A percentile compares a stretch with the other conserved stretches of the same genome.
Conservation (phyloP, 2,329 filamentous ascomycete species). For the Didymella glomerata region DNA sequence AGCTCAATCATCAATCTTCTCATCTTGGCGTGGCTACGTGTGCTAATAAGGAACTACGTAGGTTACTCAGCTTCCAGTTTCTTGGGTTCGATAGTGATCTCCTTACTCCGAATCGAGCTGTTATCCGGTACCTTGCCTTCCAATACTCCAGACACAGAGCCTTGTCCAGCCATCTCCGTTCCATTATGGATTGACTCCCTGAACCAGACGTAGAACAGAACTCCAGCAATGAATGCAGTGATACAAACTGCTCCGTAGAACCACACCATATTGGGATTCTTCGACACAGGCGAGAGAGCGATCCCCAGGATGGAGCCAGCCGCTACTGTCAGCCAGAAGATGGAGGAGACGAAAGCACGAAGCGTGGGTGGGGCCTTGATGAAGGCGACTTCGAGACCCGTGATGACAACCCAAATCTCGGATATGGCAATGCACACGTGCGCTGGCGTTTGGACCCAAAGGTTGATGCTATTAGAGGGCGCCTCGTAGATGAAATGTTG, state of each 20-base stretch:
- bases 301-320: conserved; percentile 30
- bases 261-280: conserved; percentile 36
- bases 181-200: too few relatives aligned
- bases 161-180: too few relatives aligned
- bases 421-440: conserved; percentile 50
- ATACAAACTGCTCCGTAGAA: conserved; percentile 28
- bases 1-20: too few relatives aligned
- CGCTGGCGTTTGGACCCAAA: conserved; percentile 51
- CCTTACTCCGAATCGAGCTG: too few relatives aligned
- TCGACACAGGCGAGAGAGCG: conserved; percentile 39
- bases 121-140: too few relatives aligned
- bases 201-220: conserved; percentile 57
- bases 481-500: conserved; percentile 47
- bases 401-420: conserved; percentile 54
- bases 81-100: too few relatives aligned
- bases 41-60: too few relatives aligned
- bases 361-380: conserved; percentile 38
- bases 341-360: conserved; percentile 42
- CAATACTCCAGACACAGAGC: too few relatives aligned
- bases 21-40: too few relatives aligned
- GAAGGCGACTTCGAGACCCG: conserved; percentile 54
- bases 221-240: conserved; percentile 22
- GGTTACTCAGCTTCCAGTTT: too few relatives aligned
- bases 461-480: conserved; percentile 39
- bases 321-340: conserved; percentile 37